These are phyloP conservation scores for Aspergillus diversus DNA, from an alignment of 495 filamentous ascomycete species.

Conservation along the genomic window DNA sequence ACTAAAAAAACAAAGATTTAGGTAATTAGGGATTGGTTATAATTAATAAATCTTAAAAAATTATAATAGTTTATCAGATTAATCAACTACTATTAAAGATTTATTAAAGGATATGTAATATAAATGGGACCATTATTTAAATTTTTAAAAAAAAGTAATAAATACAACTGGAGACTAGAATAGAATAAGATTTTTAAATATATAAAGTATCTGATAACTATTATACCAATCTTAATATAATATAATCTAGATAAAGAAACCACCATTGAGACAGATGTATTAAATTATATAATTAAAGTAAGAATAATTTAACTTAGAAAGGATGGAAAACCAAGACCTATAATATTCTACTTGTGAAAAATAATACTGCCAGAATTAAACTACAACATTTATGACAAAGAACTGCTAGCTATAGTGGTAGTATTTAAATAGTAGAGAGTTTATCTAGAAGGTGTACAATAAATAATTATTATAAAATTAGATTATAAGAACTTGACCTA, in stretches of 20 bases:
- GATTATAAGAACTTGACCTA: background rate
- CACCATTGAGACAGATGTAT: background rate
- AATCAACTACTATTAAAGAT: background rate
- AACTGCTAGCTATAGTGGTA: constrained; percentile 3
- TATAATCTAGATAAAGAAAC: background rate
- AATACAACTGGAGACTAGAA: background rate
- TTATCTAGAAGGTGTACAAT: background rate
- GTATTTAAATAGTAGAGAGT: background rate
- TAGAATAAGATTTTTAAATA: background rate
- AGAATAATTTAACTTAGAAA: background rate
- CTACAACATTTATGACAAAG: background rate
- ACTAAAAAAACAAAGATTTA: too few species aligned
- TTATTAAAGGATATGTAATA: background rate
- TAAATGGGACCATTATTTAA: background rate
- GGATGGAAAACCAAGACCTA: background rate
- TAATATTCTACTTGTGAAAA: background rate
- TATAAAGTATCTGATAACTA: background rate
- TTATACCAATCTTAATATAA: background rate
- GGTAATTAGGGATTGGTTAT: too few species aligned
- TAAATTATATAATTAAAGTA: background rate
- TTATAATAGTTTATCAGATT: background rate
- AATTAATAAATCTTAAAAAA: background rate
- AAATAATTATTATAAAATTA: background rate
- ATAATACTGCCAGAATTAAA: background rate
- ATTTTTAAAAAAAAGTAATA: background rate